Percentiles rank a stretch among this genome's conserved stretches.
phyloP scores from a whole-genome alignment of 192 early-diverging fungal species.

The Coemansia reversa region DNA sequence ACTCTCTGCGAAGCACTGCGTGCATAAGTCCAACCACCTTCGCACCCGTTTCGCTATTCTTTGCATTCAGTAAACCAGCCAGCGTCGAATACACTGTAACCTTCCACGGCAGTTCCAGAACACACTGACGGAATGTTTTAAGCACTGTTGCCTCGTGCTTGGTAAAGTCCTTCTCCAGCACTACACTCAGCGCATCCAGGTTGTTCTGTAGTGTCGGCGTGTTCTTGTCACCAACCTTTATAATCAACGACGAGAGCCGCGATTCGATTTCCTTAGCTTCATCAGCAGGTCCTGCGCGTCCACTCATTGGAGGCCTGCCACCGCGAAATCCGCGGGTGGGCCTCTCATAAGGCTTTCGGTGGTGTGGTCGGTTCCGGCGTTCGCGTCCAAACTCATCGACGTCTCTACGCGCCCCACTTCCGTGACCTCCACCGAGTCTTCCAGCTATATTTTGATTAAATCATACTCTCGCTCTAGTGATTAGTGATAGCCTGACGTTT shows the following conservation, averaged over 20 bases:
- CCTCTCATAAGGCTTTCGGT: constrained; percentile 54
- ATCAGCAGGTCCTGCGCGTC: constrained; percentile 13
- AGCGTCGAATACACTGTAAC: constrained; percentile 72
- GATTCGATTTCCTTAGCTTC: constrained; percentile 65
- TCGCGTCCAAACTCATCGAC: constrained; percentile 58
- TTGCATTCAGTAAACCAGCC: constrained; percentile 78
- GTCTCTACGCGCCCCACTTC: constrained; percentile 27
- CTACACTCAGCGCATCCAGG: constrained; percentile 64
- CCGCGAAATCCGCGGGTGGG: constrained; percentile 31
- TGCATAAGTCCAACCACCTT: constrained; percentile 64
- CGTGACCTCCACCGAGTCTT: constrained; percentile 40
- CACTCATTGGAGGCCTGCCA: constrained; percentile 8
- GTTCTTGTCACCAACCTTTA: constrained; percentile 76
- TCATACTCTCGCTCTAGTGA: background rate
- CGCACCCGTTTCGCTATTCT: constrained; percentile 61
- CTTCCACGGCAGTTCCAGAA: constrained; percentile 46
- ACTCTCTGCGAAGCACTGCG: constrained; percentile 56
- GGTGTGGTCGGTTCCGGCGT: constrained; percentile 39
- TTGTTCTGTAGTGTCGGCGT: constrained; percentile 64
- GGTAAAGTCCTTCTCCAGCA: constrained; percentile 68
- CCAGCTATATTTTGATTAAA: constrained; percentile 25
- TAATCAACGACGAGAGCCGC: constrained; percentile 67
- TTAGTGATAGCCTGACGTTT: background rate
- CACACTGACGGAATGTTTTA: constrained; percentile 55
- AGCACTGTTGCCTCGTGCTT: constrained; percentile 65